phyloP scores from a whole-genome alignment of 1,139 yeast species.

The Meyerozyma athensensis region DNA sequence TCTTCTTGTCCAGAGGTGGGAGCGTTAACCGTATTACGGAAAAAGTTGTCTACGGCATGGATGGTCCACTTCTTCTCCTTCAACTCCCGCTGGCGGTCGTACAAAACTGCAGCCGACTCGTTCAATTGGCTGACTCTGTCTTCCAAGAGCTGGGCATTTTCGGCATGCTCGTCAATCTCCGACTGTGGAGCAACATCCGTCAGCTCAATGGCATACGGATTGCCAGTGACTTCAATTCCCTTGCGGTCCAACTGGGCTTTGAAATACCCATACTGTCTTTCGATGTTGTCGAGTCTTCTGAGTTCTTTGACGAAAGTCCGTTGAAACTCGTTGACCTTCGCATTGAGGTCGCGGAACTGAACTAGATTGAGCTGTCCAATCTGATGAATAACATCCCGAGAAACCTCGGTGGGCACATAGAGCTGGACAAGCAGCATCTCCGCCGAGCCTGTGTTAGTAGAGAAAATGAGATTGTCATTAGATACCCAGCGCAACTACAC shows the following conservation, averaged over 20 bases:
- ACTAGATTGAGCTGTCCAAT: slow-evolving; percentile 61
- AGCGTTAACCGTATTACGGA: slow-evolving; percentile 32
- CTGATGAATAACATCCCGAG: slow-evolving; percentile 60
- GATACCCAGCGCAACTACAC: neutral
- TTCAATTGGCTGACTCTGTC: slow-evolving; percentile 38
- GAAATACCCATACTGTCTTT: slow-evolving; percentile 57
- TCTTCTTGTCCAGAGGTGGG: slow-evolving; percentile 13
- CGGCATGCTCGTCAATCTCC: slow-evolving; percentile 72
- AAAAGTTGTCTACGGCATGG: slow-evolving; percentile 64
- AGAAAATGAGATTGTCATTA: slow-evolving; percentile 11
- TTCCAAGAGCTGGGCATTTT: slow-evolving; percentile 54
- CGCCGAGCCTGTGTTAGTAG: slow-evolving; percentile 49
- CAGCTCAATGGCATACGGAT: slow-evolving; percentile 44
- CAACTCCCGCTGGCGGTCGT: slow-evolving; percentile 32
- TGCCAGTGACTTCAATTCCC: slow-evolving; percentile 38
- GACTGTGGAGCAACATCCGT: slow-evolving; percentile 42
- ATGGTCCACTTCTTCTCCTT: slow-evolving; percentile 39
- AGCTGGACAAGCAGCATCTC: slow-evolving; percentile 74
- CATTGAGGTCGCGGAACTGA: slow-evolving; percentile 68
- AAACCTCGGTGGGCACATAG: slow-evolving; percentile 66
- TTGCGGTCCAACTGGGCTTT: slow-evolving; percentile 42
- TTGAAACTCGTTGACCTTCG: slow-evolving; percentile 65
- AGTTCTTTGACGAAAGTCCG: slow-evolving; percentile 68
- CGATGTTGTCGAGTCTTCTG: slow-evolving; percentile 62
- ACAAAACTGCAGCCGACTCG: slow-evolving; percentile 32